phyloP scores from a whole-genome alignment of 306 rosid genomes.

The Cucumis sativus region Cucumber_9930_V3 NC_026656.2:19946501-19947000 shows the following conservation, averaged over 20 bases:
- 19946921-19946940: constrained; percentile 86
- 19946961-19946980: constrained; percentile 33
- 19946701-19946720: constrained; percentile 46
- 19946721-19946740: constrained; percentile 75
- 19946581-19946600: constrained; percentile 6
- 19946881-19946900: constrained; percentile 84
- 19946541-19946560: not conserved
- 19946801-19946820: constrained; percentile 48
- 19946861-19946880: constrained; percentile 71
- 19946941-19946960: constrained; percentile 69
- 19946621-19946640: constrained; percentile 12
- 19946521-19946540: constrained; percentile 30
- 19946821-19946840: constrained; percentile 57
- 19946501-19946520: not conserved
- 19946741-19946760: constrained; percentile 86
- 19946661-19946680: constrained; percentile 43
- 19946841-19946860: constrained; percentile 33
- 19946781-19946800: constrained; percentile 74
- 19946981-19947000: constrained; percentile 64
- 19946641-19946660: constrained; percentile 21
- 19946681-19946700: constrained; percentile 27
- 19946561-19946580: not conserved
- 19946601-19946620: constrained; percentile 7
- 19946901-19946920: constrained; percentile 89
- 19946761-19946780: constrained; percentile 90